phyloP scores from a whole-genome alignment of 257 asterid species.

The Eucommia ulmoides region DNA sequence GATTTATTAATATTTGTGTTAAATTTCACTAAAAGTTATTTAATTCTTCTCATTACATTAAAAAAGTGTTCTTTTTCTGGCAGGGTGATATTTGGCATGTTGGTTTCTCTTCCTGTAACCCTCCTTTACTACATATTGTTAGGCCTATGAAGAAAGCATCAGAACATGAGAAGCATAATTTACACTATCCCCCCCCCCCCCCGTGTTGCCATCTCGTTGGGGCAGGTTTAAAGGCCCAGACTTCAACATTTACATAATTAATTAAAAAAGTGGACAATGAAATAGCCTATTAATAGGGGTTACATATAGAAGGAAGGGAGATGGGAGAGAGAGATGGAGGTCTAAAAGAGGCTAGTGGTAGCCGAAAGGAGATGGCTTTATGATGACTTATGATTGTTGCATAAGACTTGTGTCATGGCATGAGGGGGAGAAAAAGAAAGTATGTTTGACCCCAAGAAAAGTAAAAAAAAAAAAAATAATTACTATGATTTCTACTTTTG shows the following conservation, averaged over 20 bases:
- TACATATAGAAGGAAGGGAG: too few species aligned
- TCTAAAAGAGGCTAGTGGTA: conserved; percentile 11
- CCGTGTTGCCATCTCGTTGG: too few species aligned
- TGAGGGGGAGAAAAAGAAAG: conserved; percentile 1
- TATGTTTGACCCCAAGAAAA: neutral
- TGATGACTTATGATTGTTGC: conserved; percentile 8
- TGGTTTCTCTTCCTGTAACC: conserved; percentile 54
- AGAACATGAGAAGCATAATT: neutral
- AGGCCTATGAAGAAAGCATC: conserved; percentile 27
- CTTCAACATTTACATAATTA: too few species aligned
- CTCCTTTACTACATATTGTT: conserved; percentile 40
- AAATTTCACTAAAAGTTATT: too few species aligned
- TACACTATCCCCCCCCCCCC: too few species aligned
- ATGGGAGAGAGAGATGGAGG: neutral
- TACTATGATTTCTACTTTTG: neutral
- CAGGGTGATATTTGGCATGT: conserved; percentile 67
- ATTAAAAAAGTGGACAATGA: too few species aligned
- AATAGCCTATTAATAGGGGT: too few species aligned
- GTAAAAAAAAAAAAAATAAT: neutral
- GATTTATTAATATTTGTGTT: too few species aligned
- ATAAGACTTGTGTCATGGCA: neutral
- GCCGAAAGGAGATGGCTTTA: conserved; percentile 15
- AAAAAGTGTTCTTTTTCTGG: conserved; percentile 4
- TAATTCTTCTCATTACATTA: neutral
- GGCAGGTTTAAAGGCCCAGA: too few species aligned